Evolutionary conservation across 1,284 basidiomycete species (phyloP).

Genomic region (Rhodotorula sp.): DNA sequence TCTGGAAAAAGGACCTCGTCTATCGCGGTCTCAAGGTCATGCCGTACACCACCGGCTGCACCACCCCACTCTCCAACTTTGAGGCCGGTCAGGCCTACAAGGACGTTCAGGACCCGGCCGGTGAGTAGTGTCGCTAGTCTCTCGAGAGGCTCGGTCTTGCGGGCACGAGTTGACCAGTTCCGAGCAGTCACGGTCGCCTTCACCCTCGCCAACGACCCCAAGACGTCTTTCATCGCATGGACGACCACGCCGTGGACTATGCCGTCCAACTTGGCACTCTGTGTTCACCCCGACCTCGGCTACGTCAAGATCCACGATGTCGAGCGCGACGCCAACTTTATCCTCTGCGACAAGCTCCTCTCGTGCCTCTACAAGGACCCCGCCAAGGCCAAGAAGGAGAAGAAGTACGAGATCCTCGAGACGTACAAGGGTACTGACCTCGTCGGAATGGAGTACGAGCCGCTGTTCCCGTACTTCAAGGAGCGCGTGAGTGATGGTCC

Average conservation of each 20-base stretch:
- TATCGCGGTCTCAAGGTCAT: constrained; percentile 93
- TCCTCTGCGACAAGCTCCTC: constrained; percentile 85
- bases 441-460: constrained; percentile 95
- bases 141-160: not conserved
- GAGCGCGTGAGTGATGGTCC: constrained; percentile 63
- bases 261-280: constrained; percentile 90
- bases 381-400: constrained; percentile 96
- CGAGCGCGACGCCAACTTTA: constrained; percentile 83
- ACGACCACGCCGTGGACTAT: constrained; percentile 99
- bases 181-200: constrained; percentile 80
- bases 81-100: constrained; percentile 92
- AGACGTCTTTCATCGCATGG: constrained; percentile 91
- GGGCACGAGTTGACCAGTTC: not conserved
- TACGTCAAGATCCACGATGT: constrained; percentile 98
- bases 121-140: constrained; percentile 49
- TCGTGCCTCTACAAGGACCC: constrained; percentile 93
- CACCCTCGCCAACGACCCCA: constrained; percentile 86
- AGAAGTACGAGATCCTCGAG: constrained; percentile 58
- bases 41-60: constrained; percentile 97
- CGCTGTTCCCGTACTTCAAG: constrained; percentile 93
- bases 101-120: constrained; percentile 91
- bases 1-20: constrained; percentile 89
- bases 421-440: constrained; percentile 86
- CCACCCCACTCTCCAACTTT: constrained; percentile 96
- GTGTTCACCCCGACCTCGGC: constrained; percentile 92